A percentile compares a stretch with the other conserved stretches of the same genome.
Evolutionary conservation across 257 asterid genomes (phyloP).

Genomic region (Solanum ossicruentum): DNA sequence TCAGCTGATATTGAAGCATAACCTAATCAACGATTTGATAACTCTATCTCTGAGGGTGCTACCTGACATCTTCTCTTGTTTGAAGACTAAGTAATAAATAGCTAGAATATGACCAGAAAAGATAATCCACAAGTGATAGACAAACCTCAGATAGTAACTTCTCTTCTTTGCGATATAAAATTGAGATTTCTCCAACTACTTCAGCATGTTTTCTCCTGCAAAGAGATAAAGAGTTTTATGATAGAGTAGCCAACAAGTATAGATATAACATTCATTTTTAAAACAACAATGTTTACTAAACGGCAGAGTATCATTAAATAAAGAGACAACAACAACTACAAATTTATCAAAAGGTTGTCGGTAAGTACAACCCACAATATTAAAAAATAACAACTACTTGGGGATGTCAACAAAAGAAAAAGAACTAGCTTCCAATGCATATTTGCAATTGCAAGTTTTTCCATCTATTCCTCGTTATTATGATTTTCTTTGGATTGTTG

Average conservation of each 20-base stretch:
- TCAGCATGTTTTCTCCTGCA: slow-evolving; percentile 97
- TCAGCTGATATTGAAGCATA: not conserved
- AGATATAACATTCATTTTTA: not conserved
- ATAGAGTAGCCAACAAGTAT: not conserved
- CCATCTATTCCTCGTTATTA: not conserved
- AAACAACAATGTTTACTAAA: not conserved
- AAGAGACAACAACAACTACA: not conserved
- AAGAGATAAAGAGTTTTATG: slow-evolving; percentile 6
- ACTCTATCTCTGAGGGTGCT: not conserved
- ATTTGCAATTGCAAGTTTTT: not conserved
- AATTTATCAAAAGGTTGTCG: not conserved
- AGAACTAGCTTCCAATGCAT: not conserved
- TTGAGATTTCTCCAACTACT: slow-evolving; percentile 82
- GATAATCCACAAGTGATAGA: not conserved
- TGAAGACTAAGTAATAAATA: not conserved
- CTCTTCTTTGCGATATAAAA: slow-evolving; percentile 76
- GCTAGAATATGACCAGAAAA: not conserved
- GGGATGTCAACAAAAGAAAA: not conserved
- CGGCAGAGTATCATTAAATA: not conserved
- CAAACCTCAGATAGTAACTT: slow-evolving; percentile 84
- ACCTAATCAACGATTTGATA: not conserved
- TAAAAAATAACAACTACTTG: not conserved
- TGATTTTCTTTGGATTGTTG: not conserved
- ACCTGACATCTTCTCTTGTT: not conserved
- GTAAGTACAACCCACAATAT: not conserved